Base-by-base conservation (phyloP, 1,284 basidiomycete genomes). In the Ustilago hordei region DNA sequence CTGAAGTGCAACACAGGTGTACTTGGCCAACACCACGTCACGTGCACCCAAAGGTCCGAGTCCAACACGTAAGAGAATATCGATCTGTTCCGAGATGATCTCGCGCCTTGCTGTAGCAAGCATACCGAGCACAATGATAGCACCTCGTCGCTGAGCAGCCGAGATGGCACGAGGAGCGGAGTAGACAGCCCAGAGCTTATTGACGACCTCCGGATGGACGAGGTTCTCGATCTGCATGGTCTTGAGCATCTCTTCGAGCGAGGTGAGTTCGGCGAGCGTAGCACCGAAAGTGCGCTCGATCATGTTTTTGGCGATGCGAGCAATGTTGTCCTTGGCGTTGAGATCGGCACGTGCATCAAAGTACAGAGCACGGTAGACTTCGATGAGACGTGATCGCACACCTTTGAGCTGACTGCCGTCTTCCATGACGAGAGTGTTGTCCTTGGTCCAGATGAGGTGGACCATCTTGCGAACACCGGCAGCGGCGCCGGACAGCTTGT, bases 271-370 rank as follows among this genome's bases (percentile, higher is more conserved):
- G 4, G 97, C 97, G 15, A 99, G 89, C 0, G 95, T 96, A 1
- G 95, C 93, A 55, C 80, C 80, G 59, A 82, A 81, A 17, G 84
- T 85, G 52, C 79, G 79, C 62, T 86, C 82, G 60, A 99, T 94
- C 91, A 99, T 94, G 86, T 99, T 98, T 87, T 95, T 95, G n/a
- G 95, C 91, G 55, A 99, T 96, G n/a, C 95, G 89, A 79, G 91
- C 95, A 65, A 97, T 90, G 85, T 98, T 94, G 69, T 92, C 91
- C 86, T 95, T 95, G 0, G 92, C 90, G 28, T 91, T 90, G 79
- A 93, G 87, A 35, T 80, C 81, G 32, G 81, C 72, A 36, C 82
- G 68, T 7, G 84, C 70, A 19, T 84, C 95, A 84, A 99, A 98
- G 88, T 97, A 99, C 64, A 99, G 87, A 62, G 86, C 91, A 48